A percentile compares a stretch with the other conserved stretches of the same genome.
phyloP scores from a whole-genome alignment of 2,329 filamentous ascomycete genomes.

The Penicillium fuscoglaucum region DNA sequence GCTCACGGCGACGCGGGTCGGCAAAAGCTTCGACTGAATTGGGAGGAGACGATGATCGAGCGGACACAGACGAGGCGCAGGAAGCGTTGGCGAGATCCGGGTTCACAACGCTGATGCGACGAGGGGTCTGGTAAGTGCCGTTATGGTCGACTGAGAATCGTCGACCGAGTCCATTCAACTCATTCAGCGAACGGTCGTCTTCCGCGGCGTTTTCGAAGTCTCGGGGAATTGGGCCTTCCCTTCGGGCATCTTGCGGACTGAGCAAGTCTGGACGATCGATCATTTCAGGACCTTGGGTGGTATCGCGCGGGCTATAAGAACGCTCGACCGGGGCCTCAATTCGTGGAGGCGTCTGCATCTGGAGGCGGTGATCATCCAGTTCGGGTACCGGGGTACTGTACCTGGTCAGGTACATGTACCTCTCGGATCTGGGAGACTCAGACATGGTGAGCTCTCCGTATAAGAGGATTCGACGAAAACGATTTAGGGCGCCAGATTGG shows the following conservation, averaged over 20 bases:
- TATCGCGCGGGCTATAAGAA: conserved; percentile 37
- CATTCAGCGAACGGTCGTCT: conserved; percentile 58
- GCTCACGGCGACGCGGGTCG: conserved; percentile 80
- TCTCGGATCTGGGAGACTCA: conserved; percentile 65
- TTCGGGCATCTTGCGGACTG: conserved; percentile 49
- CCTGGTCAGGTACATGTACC: conserved; percentile 57
- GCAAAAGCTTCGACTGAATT: conserved; percentile 98
- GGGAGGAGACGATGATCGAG: conserved; percentile 78
- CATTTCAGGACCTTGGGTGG: conserved; percentile 49
- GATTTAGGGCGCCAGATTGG: conserved; percentile 24
- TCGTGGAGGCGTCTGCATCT: conserved; percentile 39
- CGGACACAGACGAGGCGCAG: conserved; percentile 53
- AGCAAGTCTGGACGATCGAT: conserved; percentile 51
- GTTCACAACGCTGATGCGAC: conserved; percentile 38
- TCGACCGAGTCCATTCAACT: conserved; percentile 37
- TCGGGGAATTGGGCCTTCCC: conserved; percentile 57
- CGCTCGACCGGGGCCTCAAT: conserved; percentile 41
- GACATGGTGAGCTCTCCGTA: conserved; percentile 39
- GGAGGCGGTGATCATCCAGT: conserved; percentile 79
- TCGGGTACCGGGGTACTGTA: conserved; percentile 65
- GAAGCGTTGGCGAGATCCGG: conserved; percentile 46
- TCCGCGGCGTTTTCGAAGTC: conserved; percentile 88
- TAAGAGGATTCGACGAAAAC: background rate
- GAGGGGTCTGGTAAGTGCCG: conserved; percentile 36
- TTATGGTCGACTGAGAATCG: conserved; percentile 46